Evolutionary conservation across 2,329 filamentous ascomycete genomes (phyloP).

Genomic region (Trichoderma cornu-damae): DNA sequence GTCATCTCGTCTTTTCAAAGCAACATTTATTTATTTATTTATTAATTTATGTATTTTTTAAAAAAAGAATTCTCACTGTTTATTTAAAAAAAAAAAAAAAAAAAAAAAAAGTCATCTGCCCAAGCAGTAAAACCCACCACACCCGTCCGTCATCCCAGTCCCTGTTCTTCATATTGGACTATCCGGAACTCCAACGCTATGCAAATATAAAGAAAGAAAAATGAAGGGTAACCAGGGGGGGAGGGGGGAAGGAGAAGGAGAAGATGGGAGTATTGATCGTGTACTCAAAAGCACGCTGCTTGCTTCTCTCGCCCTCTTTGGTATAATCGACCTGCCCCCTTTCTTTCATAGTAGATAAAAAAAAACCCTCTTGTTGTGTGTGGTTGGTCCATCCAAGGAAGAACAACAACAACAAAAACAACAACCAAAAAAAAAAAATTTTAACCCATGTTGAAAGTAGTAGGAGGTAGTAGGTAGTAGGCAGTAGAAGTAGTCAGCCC

Average conservation of each 20-base stretch:
- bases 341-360: not conserved
- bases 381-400: no score
- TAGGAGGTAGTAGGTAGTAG: no score
- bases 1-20: not conserved
- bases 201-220: slow-evolving; percentile 24
- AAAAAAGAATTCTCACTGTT: no score
- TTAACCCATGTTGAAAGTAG: not conserved
- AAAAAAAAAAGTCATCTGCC: not conserved
- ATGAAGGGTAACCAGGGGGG: no score
- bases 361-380: no score
- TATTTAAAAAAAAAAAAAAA: not conserved
- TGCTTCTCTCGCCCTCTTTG: not conserved
- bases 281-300: not conserved
- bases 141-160: not conserved
- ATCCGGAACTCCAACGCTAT: slow-evolving; percentile 41
- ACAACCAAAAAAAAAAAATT: no score
- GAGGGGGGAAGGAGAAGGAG: not conserved
- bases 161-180: not conserved
- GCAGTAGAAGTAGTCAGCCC: no score
- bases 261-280: not conserved
- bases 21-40: no score
- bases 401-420: no score
- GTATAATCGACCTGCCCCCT: not conserved
- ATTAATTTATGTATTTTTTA: no score
- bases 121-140: not conserved